A percentile compares a stretch with the other conserved stretches of the same genome.
Conservation (phyloP, 2,329 filamentous ascomycete species). For the Fusarium sp. region DNA sequence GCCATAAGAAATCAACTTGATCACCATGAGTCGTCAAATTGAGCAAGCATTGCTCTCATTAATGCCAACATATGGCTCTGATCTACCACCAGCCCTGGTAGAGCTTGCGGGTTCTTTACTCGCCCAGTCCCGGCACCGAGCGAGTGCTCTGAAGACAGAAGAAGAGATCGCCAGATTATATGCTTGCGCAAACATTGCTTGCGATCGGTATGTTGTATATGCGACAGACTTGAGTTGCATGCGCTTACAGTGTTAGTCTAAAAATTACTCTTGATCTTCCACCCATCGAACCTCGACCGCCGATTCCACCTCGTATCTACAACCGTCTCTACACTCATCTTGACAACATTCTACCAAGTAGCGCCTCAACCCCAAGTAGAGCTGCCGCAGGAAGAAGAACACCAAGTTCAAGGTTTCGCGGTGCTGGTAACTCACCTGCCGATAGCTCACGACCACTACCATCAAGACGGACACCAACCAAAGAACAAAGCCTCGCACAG, state of each 20-base stretch:
- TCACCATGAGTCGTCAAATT: conserved; percentile 77
- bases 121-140: conserved; percentile 82
- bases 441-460: conserved; percentile 52
- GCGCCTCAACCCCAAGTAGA: conserved; percentile 51
- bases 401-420: conserved; percentile 51
- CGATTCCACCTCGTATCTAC: conserved; percentile 83
- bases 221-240: no score
- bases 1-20: neutral
- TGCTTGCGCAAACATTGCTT: conserved; percentile 89
- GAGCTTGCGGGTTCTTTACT: conserved; percentile 79
- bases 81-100: conserved; percentile 76
- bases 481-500: conserved; percentile 58
- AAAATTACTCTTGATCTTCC: conserved; percentile 83
- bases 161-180: conserved; percentile 90
- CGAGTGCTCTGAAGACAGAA: conserved; percentile 81
- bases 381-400: conserved; percentile 50
- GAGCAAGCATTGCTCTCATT: conserved; percentile 80
- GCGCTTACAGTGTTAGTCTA: conserved; percentile 63
- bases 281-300: conserved; percentile 78
- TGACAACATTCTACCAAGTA: conserved; percentile 73
- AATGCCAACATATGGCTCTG: conserved; percentile 77
- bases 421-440: conserved; percentile 44
- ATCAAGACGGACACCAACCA: conserved; percentile 61
- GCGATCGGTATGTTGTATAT: conserved; percentile 72
- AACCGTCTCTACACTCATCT: conserved; percentile 86